Evolutionary conservation across 768 basidiomycete genomes (phyloP).

Genomic region (Sporobolomyces phaffii): DNA sequence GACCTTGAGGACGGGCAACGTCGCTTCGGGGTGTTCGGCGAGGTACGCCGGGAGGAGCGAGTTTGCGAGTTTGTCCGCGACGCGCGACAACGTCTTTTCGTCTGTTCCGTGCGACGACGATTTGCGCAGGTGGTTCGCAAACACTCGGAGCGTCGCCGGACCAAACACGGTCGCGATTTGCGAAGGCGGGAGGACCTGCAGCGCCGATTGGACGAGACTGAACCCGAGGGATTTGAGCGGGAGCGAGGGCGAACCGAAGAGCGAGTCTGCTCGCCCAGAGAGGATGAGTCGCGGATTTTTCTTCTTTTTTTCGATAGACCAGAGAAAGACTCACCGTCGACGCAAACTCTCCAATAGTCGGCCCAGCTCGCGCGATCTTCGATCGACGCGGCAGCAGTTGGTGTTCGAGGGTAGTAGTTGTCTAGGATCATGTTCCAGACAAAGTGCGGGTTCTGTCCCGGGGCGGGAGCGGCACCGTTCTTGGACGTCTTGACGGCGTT

Average conservation of each 20-base stretch:
- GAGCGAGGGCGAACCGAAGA: conserved; percentile 78
- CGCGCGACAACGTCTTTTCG: conserved; percentile 84
- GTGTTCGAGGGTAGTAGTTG: conserved; percentile 55
- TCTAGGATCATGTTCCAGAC: conserved; percentile 82
- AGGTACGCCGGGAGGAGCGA: conserved; percentile 69
- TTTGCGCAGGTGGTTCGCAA: conserved; percentile 91
- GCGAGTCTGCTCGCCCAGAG: too few relatives aligned
- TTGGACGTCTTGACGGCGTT: conserved; percentile 40
- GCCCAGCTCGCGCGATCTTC: conserved; percentile 61
- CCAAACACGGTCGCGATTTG: conserved; percentile 84
- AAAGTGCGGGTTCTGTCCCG: conserved; percentile 76
- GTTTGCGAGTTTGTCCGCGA: conserved; percentile 71
- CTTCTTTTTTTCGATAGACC: too few relatives aligned
- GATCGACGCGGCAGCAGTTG: conserved; percentile 17
- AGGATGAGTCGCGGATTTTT: too few relatives aligned
- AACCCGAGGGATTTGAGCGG: conserved; percentile 94
- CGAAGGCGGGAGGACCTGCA: conserved; percentile 60
- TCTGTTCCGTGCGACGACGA: conserved; percentile 40
- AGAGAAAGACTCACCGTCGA: conserved; percentile 68
- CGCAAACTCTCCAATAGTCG: conserved; percentile 83
- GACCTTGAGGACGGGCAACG: conserved; percentile 76
- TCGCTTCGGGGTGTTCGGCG: conserved; percentile 66
- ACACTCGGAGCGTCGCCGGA: conserved; percentile 88
- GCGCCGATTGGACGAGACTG: conserved; percentile 73
- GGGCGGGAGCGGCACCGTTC: conserved; percentile 46